phyloP scores from a whole-genome alignment of 805 yeast species.

The Schwanniomyces yamadae region DNA sequence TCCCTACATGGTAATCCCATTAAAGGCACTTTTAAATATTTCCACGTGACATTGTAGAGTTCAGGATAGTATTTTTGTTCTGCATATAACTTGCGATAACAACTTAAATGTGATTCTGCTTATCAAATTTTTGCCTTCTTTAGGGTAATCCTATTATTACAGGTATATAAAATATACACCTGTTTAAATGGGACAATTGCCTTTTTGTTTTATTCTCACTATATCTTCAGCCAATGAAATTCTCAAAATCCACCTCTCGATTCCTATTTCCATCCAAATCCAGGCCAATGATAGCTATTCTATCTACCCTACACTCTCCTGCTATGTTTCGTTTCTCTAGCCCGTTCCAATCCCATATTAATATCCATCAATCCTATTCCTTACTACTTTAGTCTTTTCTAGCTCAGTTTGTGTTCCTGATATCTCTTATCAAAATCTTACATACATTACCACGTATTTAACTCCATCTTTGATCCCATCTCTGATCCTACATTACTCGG shows the following conservation, averaged over 20 bases:
- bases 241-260: neutral
- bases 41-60: too few species aligned
- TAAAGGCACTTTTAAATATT: too few species aligned
- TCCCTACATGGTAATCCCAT: too few species aligned
- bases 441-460: too few species aligned
- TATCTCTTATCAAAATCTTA: too few species aligned
- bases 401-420: neutral
- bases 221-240: slow-evolving; percentile 1
- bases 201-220: neutral
- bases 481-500: neutral
- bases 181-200: neutral
- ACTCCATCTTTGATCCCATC: neutral
- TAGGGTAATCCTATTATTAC: neutral
- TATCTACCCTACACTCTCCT: too few species aligned
- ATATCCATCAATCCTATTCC: neutral
- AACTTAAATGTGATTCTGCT: too few species aligned
- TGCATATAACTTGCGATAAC: too few species aligned
- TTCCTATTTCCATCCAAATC: neutral
- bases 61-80: too few species aligned
- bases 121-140: too few species aligned
- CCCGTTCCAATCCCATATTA: neutral
- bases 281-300: too few species aligned
- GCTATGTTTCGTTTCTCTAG: neutral
- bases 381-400: neutral
- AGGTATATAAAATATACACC: neutral